Evolutionary conservation across 306 rosid genomes (phyloP).

Genomic region (Sicyos baderoa): DNA sequence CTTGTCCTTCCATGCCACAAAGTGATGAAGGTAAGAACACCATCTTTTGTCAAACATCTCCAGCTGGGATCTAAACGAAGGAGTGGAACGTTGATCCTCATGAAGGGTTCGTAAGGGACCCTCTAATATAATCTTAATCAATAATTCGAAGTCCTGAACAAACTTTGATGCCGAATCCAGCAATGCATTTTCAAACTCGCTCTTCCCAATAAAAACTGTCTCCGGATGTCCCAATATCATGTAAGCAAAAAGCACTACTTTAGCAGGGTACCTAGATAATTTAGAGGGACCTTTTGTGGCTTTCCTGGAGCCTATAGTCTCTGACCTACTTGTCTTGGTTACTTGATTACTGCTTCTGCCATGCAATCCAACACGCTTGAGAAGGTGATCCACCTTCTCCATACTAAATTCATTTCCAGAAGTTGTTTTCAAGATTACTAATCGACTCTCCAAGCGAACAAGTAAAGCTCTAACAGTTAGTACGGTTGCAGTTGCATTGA

Average conservation of each 20-base stretch:
- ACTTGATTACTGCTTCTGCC: slow-evolving; percentile 46
- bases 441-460: slow-evolving; percentile 66
- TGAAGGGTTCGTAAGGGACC: slow-evolving; percentile 54
- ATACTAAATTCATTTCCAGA: slow-evolving; percentile 35
- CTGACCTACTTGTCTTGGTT: slow-evolving; percentile 31
- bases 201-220: slow-evolving; percentile 47
- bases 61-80: slow-evolving; percentile 72
- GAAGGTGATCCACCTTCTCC: slow-evolving; percentile 87
- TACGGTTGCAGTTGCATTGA: slow-evolving; percentile 67
- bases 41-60: slow-evolving; percentile 77
- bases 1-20: slow-evolving; percentile 81
- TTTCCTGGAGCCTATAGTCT: neutral
- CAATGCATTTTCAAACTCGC: slow-evolving; percentile 64
- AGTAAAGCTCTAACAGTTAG: slow-evolving; percentile 58
- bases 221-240: slow-evolving; percentile 23
- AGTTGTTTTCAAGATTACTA: slow-evolving; percentile 42
- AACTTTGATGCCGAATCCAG: slow-evolving; percentile 72
- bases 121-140: slow-evolving; percentile 52
- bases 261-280: slow-evolving; percentile 69
- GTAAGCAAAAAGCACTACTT: slow-evolving; percentile 60
- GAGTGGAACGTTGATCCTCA: slow-evolving; percentile 39
- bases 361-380: slow-evolving; percentile 68
- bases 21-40: slow-evolving; percentile 81
- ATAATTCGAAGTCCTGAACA: slow-evolving; percentile 56
- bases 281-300: neutral